These are phyloP conservation scores for Talaromyces wortmannii DNA, from an alignment of 495 filamentous ascomycete species.

Conservation along the genomic window DNA sequence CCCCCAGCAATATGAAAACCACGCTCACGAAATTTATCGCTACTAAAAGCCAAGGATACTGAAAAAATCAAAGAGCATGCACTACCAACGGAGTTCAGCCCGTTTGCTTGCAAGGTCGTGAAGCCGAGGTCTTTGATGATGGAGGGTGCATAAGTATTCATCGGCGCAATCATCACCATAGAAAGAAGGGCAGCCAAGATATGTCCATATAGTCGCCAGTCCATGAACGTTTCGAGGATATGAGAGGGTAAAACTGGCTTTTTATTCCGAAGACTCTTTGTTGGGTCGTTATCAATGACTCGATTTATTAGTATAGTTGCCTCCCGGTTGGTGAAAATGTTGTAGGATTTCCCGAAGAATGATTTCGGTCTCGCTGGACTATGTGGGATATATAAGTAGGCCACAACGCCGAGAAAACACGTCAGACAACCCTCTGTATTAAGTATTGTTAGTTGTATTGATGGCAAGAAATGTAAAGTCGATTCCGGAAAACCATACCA, in stretches of 20 bases:
- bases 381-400: slow-evolving; percentile 1
- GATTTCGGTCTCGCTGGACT: neutral
- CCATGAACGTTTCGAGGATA: slow-evolving; percentile 2
- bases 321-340: slow-evolving; percentile 1
- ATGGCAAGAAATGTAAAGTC: neutral
- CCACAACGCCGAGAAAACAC: slow-evolving; percentile 1
- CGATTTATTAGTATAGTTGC: neutral
- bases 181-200: slow-evolving; percentile 1
- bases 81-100: slow-evolving; percentile 16
- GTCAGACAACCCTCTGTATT: slow-evolving; percentile 1
- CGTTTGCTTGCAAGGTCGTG: slow-evolving; percentile 22
- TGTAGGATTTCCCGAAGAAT: slow-evolving; percentile 4
- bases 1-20: slow-evolving; percentile 3
- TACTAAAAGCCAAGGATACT: slow-evolving; percentile 2
- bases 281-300: slow-evolving; percentile 2
- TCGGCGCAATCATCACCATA: slow-evolving; percentile 6
- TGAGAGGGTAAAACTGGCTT: slow-evolving; percentile 1
- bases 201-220: slow-evolving; percentile 4
- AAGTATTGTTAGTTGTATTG: neutral
- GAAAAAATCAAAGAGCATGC: slow-evolving; percentile 1
- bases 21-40: neutral
- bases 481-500: neutral
- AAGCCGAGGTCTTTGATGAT: slow-evolving; percentile 4
- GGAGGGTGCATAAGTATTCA: slow-evolving; percentile 6
- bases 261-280: slow-evolving; percentile 1